Evolutionary conservation across 2,329 filamentous ascomycete genomes (phyloP).

Genomic region (Colletotrichum tamarilloi): DNA sequence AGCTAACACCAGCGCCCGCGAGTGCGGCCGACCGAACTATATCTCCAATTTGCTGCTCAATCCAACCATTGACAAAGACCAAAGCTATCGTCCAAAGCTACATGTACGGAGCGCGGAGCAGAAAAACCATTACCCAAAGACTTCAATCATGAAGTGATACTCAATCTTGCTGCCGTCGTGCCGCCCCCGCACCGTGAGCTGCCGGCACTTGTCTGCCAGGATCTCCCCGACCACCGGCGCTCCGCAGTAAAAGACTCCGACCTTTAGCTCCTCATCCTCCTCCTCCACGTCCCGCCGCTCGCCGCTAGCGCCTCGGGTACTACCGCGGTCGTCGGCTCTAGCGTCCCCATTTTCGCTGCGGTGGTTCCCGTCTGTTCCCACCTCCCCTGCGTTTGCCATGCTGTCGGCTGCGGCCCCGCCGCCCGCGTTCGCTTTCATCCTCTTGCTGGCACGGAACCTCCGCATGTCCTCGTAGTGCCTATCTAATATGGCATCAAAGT

Average conservation of each 20-base stretch:
- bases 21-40: neutral
- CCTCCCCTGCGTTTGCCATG: neutral
- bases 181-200: constrained; percentile 60
- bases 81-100: neutral
- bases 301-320: neutral
- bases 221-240: constrained; percentile 66
- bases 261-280: constrained; percentile 52
- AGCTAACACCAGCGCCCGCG: neutral
- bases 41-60: neutral
- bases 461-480: constrained; percentile 65
- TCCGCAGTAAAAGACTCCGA: constrained; percentile 69
- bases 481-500: constrained; percentile 63
- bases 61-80: neutral
- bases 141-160: constrained; percentile 69
- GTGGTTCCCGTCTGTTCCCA: neutral
- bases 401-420: constrained; percentile 3
- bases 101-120: neutral
- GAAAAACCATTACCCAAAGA: constrained; percentile 55
- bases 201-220: constrained; percentile 63
- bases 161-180: constrained; percentile 63
- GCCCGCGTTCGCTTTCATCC: constrained; percentile 28
- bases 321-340: neutral
- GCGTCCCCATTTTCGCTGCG: neutral
- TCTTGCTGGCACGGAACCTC: constrained; percentile 43
- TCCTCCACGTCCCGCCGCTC: constrained; percentile 28